These are phyloP conservation scores for Hericium coralloides DNA, from an alignment of 768 basidiomycete species.

Conservation along the genomic window DNA sequence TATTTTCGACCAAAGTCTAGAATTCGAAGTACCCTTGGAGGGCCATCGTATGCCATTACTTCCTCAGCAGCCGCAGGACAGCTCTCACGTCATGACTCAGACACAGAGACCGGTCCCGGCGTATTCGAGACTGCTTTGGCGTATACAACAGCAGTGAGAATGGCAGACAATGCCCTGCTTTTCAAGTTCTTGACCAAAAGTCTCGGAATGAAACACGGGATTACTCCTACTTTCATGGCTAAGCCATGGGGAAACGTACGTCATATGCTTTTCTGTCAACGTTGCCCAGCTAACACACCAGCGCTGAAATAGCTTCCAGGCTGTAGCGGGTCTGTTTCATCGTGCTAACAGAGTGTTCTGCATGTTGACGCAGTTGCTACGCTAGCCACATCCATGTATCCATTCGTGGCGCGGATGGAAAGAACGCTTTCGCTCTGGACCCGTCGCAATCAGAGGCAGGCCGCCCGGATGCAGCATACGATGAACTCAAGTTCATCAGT, in stretches of 20 bases:
- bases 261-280: background rate
- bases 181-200: constrained; percentile 94
- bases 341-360: background rate
- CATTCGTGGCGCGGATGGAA: constrained; percentile 55
- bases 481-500: constrained; percentile 81
- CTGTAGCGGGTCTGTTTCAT: constrained; percentile 68
- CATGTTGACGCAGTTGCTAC: background rate
- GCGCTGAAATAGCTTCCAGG: constrained; percentile 65
- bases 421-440: constrained; percentile 72
- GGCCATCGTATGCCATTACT: constrained; percentile 54
- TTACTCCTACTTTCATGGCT: constrained; percentile 97
- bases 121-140: constrained; percentile 84
- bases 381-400: constrained; percentile 88
- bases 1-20: constrained; percentile 64
- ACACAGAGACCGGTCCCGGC: constrained; percentile 90
- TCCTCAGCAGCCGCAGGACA: background rate
- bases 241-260: constrained; percentile 88
- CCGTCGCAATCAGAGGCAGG: constrained; percentile 54
- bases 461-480: constrained; percentile 58
- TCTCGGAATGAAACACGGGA: constrained; percentile 77
- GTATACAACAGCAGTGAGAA: constrained; percentile 67
- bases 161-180: constrained; percentile 87
- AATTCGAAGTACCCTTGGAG: constrained; percentile 78
- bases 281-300: background rate
- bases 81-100: constrained; percentile 25